Base-by-base conservation (phyloP, 2,329 filamentous ascomycete species). In the Lasiodiplodia hormozganensis region DNA sequence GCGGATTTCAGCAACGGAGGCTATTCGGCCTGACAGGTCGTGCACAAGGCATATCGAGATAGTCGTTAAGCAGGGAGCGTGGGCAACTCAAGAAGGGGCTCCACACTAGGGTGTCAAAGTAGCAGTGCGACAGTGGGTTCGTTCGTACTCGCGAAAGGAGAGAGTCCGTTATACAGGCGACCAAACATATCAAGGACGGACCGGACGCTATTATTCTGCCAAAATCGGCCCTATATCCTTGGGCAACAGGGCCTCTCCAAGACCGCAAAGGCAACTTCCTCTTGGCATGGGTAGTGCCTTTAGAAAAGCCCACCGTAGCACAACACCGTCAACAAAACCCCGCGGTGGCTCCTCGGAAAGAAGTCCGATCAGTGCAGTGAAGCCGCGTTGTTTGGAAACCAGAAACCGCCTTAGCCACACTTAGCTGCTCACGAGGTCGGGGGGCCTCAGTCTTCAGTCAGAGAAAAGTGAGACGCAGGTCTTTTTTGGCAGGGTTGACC, bases 201-300 rank as follows among this genome's bases (percentile, higher is more conserved):
- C 43, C 16, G 14, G 28, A 25, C 38, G 21, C 28, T 53, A 53
- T 25, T 52, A 38, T 64, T 16, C 28, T 64, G 60, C 43, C 40
- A 38, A 3, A 62, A 64, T 64, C 60, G 47, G 60, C 18, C 60
- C 60, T 38, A 38, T 12, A 52, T 64, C 47, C 43, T 57, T 25
- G 47, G 12, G 43, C 5, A 51, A 40, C 40, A 31, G 57, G 38
- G 57, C 57, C 57, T 60, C 11, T 60, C 21, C 18, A 21, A 16
- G 40, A 10, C 23, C 49, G 23, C 58, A 34, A 28, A 62, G 58
- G 43, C 58, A 51, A 4, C 4, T 23, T 18, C 16, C 43, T 51
- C 58, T 7, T 7, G 49, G 25, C 58, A 49, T 36, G 28, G 58
- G 23, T 51, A 8, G 14, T 49, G 43, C 40, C 34, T 23, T 6